Percentiles rank a stretch among this genome's conserved stretches.
Evolutionary conservation across 768 basidiomycete species (phyloP).

Genomic region (Mycena amicta): DNA sequence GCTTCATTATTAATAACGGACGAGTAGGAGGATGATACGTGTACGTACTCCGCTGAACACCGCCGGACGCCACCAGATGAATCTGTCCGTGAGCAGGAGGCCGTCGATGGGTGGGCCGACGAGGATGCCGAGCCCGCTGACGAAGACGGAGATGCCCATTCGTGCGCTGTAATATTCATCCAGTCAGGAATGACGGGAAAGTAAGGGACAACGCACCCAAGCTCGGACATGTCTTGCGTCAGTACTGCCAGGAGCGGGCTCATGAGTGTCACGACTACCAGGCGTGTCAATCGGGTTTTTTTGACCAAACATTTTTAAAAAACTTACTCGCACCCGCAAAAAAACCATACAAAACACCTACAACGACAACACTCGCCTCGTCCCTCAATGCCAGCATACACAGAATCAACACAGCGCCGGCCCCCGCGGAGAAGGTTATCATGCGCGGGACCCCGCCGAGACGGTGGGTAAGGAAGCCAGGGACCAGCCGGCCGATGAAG

Average conservation of each 20-base stretch:
- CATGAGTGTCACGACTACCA: conserved; percentile 33
- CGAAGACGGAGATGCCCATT: not conserved
- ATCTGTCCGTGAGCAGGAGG: conserved; percentile 34
- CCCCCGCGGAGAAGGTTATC: conserved; percentile 25
- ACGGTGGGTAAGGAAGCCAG: conserved; percentile 34
- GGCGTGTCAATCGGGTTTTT: not conserved
- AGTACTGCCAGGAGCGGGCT: conserved; percentile 35
- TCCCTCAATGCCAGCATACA: conserved; percentile 34
- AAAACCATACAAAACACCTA: conserved; percentile 37
- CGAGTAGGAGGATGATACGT: not conserved
- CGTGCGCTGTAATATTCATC: conserved; percentile 25
- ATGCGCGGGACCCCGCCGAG: conserved; percentile 31
- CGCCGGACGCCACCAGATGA: conserved; percentile 42
- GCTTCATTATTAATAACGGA: not conserved
- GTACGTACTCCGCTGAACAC: conserved; percentile 35
- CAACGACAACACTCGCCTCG: conserved; percentile 25
- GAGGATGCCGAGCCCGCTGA: not conserved
- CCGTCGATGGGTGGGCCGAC: conserved; percentile 42
- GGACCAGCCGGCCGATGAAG: conserved; percentile 40
- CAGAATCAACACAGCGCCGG: conserved; percentile 32
- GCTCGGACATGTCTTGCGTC: conserved; percentile 32
- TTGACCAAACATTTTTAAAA: not conserved
- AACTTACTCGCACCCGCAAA: conserved; percentile 38
- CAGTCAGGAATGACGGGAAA: conserved; percentile 19
- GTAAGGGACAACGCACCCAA: conserved; percentile 33